Conservation (phyloP, 768 basidiomycete species). For the Leucosporidium yakuticum region DNA sequence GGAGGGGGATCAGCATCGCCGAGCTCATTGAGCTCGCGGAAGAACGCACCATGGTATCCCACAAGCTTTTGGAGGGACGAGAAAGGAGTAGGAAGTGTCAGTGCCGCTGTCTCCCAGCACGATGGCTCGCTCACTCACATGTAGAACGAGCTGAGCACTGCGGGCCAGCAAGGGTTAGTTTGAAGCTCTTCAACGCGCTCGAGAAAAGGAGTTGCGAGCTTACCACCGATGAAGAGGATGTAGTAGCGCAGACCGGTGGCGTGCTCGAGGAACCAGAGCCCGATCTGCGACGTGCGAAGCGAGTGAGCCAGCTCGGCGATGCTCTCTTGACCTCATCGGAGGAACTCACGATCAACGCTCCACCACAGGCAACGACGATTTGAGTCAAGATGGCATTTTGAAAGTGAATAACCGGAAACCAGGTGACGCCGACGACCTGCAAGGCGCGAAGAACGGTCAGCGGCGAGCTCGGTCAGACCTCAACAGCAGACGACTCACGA, state of each 20-base stretch:
- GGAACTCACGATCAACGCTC: background rate
- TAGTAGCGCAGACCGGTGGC: background rate
- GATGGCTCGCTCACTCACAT: background rate
- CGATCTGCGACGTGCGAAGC: no score
- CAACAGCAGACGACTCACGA: background rate
- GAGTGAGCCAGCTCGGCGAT: no score
- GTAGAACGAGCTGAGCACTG: conserved; percentile 17
- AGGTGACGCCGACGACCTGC: conserved; percentile 6
- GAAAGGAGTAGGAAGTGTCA: accelerated
- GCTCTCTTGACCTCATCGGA: no score
- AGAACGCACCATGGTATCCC: conserved; percentile 13
- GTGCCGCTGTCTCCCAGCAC: no score
- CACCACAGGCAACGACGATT: background rate
- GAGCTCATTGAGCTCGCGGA: no score
- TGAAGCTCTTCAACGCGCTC: background rate
- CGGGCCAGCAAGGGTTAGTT: background rate
- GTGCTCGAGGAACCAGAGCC: conserved; percentile 2
- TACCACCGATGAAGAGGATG: conserved; percentile 14
- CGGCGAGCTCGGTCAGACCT: background rate
- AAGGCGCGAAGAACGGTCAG: no score
- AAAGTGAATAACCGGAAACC: conserved; percentile 7
- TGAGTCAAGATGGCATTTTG: background rate
- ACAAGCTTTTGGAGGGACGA: background rate
- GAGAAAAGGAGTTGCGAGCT: background rate
- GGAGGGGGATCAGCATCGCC: background rate